phyloP scores from a whole-genome alignment of 306 rosid genomes.

The Castanopsis chinensis region DNA sequence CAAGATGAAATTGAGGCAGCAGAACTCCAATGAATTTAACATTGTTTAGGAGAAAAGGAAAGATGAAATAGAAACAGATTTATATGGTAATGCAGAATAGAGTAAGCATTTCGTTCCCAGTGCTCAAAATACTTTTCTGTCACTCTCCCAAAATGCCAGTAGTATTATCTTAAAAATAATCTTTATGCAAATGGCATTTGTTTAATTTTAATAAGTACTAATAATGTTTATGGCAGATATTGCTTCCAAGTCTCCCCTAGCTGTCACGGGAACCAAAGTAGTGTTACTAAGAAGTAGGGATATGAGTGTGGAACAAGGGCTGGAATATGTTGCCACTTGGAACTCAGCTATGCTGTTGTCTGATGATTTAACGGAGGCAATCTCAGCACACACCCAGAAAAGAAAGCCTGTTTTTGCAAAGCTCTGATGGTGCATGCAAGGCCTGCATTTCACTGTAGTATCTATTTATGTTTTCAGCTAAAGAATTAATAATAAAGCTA shows the following conservation, averaged over 20 bases:
- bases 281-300: constrained; percentile 77
- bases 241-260: constrained; percentile 68
- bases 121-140: not conserved
- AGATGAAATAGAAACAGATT: not conserved
- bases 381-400: constrained; percentile 47
- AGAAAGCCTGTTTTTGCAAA: constrained; percentile 69
- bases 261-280: constrained; percentile 73
- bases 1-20: not conserved
- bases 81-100: not conserved
- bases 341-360: constrained; percentile 71
- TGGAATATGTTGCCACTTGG: constrained; percentile 85
- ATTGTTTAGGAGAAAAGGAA: not conserved
- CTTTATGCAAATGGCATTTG: no score
- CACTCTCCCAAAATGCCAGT: no score
- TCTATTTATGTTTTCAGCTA: not conserved
- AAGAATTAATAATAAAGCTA: not conserved
- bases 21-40: not conserved
- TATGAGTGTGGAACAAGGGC: constrained; percentile 64
- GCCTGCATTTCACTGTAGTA: not conserved
- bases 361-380: constrained; percentile 58
- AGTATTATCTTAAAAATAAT: no score
- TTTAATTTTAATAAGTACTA: not conserved
- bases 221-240: constrained; percentile 44
- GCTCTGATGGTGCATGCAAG: constrained; percentile 39
- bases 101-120: not conserved